Conservation (phyloP, 805 yeast species). For the Starmerella cellae region DNA sequence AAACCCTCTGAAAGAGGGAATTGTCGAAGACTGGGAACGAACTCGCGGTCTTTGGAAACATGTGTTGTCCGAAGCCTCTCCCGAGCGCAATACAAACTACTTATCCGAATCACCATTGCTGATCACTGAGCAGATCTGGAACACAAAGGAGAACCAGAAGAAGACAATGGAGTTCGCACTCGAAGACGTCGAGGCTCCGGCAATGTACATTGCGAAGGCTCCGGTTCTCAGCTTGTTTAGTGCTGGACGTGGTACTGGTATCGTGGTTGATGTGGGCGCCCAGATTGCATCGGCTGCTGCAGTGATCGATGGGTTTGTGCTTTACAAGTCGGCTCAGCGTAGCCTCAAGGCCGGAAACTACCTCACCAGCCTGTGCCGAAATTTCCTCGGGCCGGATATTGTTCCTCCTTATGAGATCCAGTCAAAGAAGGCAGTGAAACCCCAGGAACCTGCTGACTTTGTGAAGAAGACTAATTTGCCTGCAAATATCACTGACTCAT, state of each 20-base stretch:
- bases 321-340: constrained; percentile 43
- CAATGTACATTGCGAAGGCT: constrained; percentile 62
- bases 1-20: constrained; percentile 18
- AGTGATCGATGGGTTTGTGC: constrained; percentile 21
- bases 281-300: constrained; percentile 56
- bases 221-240: constrained; percentile 87
- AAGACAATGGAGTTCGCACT: constrained; percentile 58
- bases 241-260: constrained; percentile 73
- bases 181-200: constrained; percentile 62
- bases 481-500: constrained; percentile 33
- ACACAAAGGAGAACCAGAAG: constrained; percentile 49
- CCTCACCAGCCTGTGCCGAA: constrained; percentile 29
- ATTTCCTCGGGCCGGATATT: constrained; percentile 25
- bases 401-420: constrained; percentile 40
- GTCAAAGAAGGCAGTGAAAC: constrained; percentile 30
- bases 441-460: constrained; percentile 27
- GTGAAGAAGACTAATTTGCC: constrained; percentile 23
- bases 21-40: constrained; percentile 63
- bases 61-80: constrained; percentile 40
- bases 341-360: constrained; percentile 61
- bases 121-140: constrained; percentile 82
- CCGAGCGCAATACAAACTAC: constrained; percentile 11
- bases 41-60: constrained; percentile 61
- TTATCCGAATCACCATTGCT: constrained; percentile 60
- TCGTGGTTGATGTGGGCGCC: constrained; percentile 78